These are phyloP conservation scores for Penicillium desertorum DNA, from an alignment of 495 filamentous ascomycete species.

Conservation along the genomic window DNA sequence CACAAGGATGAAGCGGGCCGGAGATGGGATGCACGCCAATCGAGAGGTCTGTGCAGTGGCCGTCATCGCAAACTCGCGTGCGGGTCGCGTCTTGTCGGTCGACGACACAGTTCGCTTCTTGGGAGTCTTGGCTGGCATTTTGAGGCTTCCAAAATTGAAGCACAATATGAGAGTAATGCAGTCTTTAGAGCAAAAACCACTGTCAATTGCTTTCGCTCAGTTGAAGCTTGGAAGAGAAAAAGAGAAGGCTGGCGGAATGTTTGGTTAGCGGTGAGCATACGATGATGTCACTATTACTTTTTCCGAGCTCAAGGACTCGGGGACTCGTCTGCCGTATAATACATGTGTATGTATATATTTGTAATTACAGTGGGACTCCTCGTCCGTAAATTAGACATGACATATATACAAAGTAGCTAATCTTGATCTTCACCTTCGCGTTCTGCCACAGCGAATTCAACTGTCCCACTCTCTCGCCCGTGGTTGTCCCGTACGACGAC, in stretches of 20 bases:
- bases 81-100: slow-evolving; percentile 5
- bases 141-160: background rate
- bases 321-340: background rate
- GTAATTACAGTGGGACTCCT: slow-evolving; percentile 5
- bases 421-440: slow-evolving; percentile 31
- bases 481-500: slow-evolving; percentile 57
- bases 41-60: slow-evolving; percentile 10
- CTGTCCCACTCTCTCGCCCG: slow-evolving; percentile 45
- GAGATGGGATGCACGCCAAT: slow-evolving; percentile 41
- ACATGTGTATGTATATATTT: background rate
- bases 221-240: slow-evolving; percentile 11
- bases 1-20: slow-evolving; percentile 61
- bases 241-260: slow-evolving; percentile 17
- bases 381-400: background rate
- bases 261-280: slow-evolving; percentile 31
- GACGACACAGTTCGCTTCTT: slow-evolving; percentile 14
- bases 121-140: slow-evolving; percentile 16
- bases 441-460: slow-evolving; percentile 48
- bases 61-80: slow-evolving; percentile 16
- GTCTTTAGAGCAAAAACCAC: background rate
- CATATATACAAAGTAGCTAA: slow-evolving; percentile 11
- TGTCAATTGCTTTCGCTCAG: background rate
- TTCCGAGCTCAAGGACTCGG: slow-evolving; percentile 14
- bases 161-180: background rate
- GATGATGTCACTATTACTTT: slow-evolving; percentile 39